phyloP scores from a whole-genome alignment of 2,329 filamentous ascomycete species.

The Teratosphaeria destructans region DNA sequence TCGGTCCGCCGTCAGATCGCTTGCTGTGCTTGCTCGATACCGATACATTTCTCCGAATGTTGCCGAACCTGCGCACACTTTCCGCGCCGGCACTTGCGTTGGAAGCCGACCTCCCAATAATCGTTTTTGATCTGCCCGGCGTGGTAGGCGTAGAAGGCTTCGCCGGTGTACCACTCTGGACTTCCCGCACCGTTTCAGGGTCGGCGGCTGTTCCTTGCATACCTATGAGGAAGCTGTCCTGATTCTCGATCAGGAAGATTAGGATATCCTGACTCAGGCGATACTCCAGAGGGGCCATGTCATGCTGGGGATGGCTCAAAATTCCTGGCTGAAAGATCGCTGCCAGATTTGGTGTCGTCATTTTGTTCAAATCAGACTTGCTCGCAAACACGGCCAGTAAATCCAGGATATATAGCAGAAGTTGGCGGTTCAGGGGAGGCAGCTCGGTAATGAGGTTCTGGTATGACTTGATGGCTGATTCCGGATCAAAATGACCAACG shows the following conservation, averaged over 20 bases:
- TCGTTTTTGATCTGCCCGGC: slow-evolving; percentile 42
- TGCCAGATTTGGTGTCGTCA: slow-evolving; percentile 88
- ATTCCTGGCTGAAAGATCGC: slow-evolving; percentile 97
- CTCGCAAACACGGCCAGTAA: slow-evolving; percentile 92
- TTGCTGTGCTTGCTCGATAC: slow-evolving; percentile 82
- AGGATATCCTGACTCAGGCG: slow-evolving; percentile 91
- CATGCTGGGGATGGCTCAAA: slow-evolving; percentile 84
- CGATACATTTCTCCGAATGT: slow-evolving; percentile 77
- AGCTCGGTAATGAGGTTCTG: slow-evolving; percentile 87
- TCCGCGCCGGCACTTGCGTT: slow-evolving; percentile 83
- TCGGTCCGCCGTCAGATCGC: slow-evolving; percentile 59
- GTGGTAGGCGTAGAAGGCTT: slow-evolving; percentile 27
- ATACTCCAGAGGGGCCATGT: slow-evolving; percentile 93
- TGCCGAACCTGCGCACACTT: slow-evolving; percentile 70
- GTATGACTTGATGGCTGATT: slow-evolving; percentile 68
- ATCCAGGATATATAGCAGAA: slow-evolving; percentile 91
- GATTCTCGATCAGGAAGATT: slow-evolving; percentile 96
- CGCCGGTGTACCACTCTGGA: slow-evolving; percentile 54
- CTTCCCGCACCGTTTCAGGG: slow-evolving; percentile 58
- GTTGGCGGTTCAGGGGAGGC: slow-evolving; percentile 82
- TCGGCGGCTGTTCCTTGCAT: slow-evolving; percentile 99
- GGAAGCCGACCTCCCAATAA: slow-evolving; percentile 66
- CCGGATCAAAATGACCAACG: slow-evolving; percentile 62
- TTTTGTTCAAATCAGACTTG: slow-evolving; percentile 92
- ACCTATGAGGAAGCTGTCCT: slow-evolving; percentile 94